These are phyloP conservation scores for Paxillus involutus DNA, from an alignment of 768 basidiomycete species.

Conservation along the genomic window DNA sequence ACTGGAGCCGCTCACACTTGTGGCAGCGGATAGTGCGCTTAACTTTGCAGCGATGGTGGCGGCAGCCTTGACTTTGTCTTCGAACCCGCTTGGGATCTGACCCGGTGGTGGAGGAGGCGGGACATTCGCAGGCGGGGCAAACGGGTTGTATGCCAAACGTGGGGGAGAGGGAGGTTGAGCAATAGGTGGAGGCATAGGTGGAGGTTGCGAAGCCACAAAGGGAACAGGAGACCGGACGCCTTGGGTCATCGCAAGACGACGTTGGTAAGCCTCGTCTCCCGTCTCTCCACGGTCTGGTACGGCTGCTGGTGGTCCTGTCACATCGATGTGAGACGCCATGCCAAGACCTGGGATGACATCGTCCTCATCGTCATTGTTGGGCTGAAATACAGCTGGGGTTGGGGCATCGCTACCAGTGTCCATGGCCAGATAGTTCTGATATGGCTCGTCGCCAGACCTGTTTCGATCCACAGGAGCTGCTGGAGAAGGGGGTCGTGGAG, in stretches of 20 bases:
- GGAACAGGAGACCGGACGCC: constrained; percentile 30
- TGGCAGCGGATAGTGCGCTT: constrained; percentile 48
- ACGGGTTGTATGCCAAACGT: constrained; percentile 65
- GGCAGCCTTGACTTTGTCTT: constrained; percentile 73
- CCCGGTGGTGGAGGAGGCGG: constrained; percentile 63
- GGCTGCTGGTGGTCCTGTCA: background rate
- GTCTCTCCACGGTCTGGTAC: constrained; percentile 35
- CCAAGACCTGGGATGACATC: constrained; percentile 25
- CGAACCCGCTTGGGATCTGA: constrained; percentile 42
- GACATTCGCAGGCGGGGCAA: constrained; percentile 60
- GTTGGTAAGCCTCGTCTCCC: constrained; percentile 70
- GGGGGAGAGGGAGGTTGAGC: constrained; percentile 44
- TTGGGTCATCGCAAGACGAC: constrained; percentile 58
- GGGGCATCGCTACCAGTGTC: constrained; percentile 37
- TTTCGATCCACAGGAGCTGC: constrained; percentile 35
- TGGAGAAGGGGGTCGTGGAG: constrained; percentile 22
- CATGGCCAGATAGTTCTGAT: constrained; percentile 72
- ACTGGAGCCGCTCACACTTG: constrained; percentile 22
- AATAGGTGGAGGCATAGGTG: constrained; percentile 23
- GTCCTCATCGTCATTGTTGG: constrained; percentile 18
- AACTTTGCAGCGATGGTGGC: constrained; percentile 82
- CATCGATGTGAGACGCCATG: constrained; percentile 1
- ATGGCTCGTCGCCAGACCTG: constrained; percentile 79
- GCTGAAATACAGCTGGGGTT: constrained; percentile 23
- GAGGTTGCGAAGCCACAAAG: constrained; percentile 23